A percentile compares a stretch with the other conserved stretches of the same genome.
These are phyloP conservation scores for Primulina eburnea DNA, from an alignment of 257 asterid species.

Conservation along the genomic window DNA sequence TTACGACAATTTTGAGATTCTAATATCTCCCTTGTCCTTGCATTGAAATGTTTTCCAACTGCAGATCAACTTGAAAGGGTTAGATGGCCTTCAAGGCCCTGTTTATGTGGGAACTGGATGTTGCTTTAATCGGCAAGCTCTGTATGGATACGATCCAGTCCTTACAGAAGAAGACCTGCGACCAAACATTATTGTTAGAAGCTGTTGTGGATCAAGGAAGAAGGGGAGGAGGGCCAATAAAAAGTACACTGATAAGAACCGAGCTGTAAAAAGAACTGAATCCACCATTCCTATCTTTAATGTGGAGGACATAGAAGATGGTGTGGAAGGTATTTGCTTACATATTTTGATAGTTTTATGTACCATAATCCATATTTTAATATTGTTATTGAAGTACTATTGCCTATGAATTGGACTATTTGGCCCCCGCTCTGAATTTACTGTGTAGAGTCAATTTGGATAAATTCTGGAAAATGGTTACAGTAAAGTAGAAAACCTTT, in stretches of 20 bases:
- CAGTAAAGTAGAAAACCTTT: not conserved
- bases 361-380: not conserved
- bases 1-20: not conserved
- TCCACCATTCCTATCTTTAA: constrained; percentile 45
- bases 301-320: constrained; percentile 44
- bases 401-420: not conserved
- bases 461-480: not conserved
- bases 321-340: constrained; percentile 37
- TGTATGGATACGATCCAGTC: constrained; percentile 56
- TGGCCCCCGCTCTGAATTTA: not conserved
- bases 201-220: constrained; percentile 65
- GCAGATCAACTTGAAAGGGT: constrained; percentile 59
- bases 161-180: constrained; percentile 58
- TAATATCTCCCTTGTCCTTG: not conserved
- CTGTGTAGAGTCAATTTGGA: not conserved
- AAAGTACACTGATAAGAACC: constrained; percentile 41
- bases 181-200: constrained; percentile 55
- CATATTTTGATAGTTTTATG: not conserved
- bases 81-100: constrained; percentile 61
- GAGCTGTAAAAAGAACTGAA: constrained; percentile 38
- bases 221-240: constrained; percentile 37
- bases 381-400: no score
- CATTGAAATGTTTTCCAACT: constrained; percentile 6
- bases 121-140: constrained; percentile 50
- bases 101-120: constrained; percentile 63